These are phyloP conservation scores for Cryptococcus maquisensis DNA, from an alignment of 1,284 basidiomycete genomes.

Conservation along the genomic window DNA sequence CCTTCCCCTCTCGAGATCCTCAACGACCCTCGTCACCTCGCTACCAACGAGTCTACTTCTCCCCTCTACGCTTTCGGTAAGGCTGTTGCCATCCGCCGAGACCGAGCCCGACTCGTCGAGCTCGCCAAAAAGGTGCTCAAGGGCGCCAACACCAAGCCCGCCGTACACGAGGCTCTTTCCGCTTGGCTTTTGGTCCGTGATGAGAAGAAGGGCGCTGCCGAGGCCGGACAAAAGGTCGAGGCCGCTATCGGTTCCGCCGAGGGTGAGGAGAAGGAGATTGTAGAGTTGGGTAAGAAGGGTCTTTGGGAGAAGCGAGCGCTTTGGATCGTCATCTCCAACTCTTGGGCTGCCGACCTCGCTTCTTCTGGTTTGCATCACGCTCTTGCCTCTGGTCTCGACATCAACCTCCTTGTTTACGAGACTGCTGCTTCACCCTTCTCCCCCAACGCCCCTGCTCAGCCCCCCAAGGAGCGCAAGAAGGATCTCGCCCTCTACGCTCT, in stretches of 20 bases:
- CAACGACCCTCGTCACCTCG: slow-evolving; percentile 73
- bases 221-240: slow-evolving; percentile 61
- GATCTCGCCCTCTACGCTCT: slow-evolving; percentile 96
- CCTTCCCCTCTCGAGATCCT: slow-evolving; percentile 73
- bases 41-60: slow-evolving; percentile 71
- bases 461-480: slow-evolving; percentile 62
- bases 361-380: slow-evolving; percentile 94
- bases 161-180: slow-evolving; percentile 67
- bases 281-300: slow-evolving; percentile 57
- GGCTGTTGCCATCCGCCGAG: slow-evolving; percentile 73
- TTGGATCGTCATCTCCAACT: slow-evolving; percentile 97
- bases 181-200: slow-evolving; percentile 72
- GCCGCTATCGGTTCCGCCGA: slow-evolving; percentile 50
- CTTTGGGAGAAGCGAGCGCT: slow-evolving; percentile 67
- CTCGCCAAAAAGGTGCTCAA: slow-evolving; percentile 59
- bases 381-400: slow-evolving; percentile 80
- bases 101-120: slow-evolving; percentile 61
- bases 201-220: slow-evolving; percentile 56
- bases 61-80: slow-evolving; percentile 94
- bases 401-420: slow-evolving; percentile 96
- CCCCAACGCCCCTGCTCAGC: slow-evolving; percentile 48
- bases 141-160: slow-evolving; percentile 47
- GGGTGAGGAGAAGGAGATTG: slow-evolving; percentile 52
- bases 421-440: slow-evolving; percentile 72
- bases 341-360: slow-evolving; percentile 95